Percentiles rank a stretch among this genome's conserved stretches.
These are phyloP conservation scores for Colletotrichum gloeosporioides DNA, from an alignment of 2,329 filamentous ascomycete genomes.

Conservation along the genomic window DNA sequence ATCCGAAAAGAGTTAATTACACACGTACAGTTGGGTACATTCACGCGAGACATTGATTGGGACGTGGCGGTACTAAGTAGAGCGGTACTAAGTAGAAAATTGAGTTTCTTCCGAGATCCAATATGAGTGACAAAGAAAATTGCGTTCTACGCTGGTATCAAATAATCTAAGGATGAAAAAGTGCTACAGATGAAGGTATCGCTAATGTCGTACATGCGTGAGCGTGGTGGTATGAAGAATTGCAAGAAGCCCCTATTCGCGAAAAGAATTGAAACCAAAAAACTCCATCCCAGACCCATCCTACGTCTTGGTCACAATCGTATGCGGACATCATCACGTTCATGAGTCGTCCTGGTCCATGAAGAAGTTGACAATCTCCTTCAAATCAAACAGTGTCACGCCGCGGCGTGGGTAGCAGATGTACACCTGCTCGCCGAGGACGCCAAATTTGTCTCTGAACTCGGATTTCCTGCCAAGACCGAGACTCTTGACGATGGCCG, in stretches of 20 bases:
- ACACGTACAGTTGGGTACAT: no score
- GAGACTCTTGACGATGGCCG: slow-evolving; percentile 81
- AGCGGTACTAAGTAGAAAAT: background rate
- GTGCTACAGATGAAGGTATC: background rate
- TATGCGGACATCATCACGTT: background rate
- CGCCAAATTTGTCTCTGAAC: slow-evolving; percentile 90
- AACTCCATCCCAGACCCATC: background rate
- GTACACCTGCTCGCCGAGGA: slow-evolving; percentile 82
- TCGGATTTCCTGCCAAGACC: slow-evolving; percentile 84
- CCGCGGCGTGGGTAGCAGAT: slow-evolving; percentile 90
- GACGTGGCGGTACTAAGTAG: background rate
- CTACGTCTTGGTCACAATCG: background rate
- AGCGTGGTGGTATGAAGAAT: background rate
- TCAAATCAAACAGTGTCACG: slow-evolving; percentile 79
- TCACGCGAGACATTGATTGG: no score
- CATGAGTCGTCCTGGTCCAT: slow-evolving; percentile 61
- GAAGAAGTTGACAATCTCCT: slow-evolving; percentile 90
- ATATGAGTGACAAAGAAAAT: background rate
- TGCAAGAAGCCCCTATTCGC: background rate
- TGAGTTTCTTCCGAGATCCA: background rate
- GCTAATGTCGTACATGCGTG: background rate
- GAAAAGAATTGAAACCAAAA: background rate
- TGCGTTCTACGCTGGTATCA: slow-evolving; percentile 15
- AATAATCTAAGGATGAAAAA: background rate
- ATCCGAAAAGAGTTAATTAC: background rate